Evolutionary conservation across 2,329 filamentous ascomycete species (phyloP).

Genomic region (Cladosporium sp.): DNA sequence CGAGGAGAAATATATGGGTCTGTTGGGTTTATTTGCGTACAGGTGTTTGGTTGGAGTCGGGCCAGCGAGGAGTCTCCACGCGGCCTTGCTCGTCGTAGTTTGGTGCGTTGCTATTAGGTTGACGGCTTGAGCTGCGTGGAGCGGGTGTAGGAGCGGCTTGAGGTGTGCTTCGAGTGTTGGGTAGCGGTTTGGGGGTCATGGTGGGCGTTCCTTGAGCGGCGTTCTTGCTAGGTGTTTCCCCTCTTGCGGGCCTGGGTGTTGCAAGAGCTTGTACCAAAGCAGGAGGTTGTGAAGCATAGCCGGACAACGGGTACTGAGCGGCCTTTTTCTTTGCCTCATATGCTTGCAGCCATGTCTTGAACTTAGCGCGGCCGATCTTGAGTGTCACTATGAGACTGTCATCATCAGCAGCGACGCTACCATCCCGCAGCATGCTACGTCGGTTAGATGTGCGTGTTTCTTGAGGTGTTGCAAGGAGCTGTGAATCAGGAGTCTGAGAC

Average conservation of each 20-base stretch:
- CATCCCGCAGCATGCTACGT: slow-evolving; percentile 67
- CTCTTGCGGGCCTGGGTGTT: slow-evolving; percentile 5
- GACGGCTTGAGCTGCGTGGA: slow-evolving; percentile 16
- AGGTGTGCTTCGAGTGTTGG: slow-evolving; percentile 27
- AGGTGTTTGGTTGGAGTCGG: slow-evolving; percentile 58
- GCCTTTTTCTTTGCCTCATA: slow-evolving; percentile 37
- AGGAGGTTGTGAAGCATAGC: slow-evolving; percentile 36
- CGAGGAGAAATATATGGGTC: not conserved
- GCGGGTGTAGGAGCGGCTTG: slow-evolving; percentile 24
- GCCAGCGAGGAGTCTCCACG: slow-evolving; percentile 64
- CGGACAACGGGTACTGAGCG: slow-evolving; percentile 35
- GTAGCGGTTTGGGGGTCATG: slow-evolving; percentile 30
- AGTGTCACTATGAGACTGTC: slow-evolving; percentile 68
- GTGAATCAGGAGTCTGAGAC: slow-evolving; percentile 84
- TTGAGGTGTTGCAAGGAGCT: slow-evolving; percentile 60
- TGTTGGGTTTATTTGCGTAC: slow-evolving; percentile 53
- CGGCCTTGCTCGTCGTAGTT: slow-evolving; percentile 53
- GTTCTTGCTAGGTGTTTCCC: slow-evolving; percentile 24
- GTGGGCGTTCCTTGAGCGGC: slow-evolving; percentile 29
- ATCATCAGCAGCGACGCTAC: slow-evolving; percentile 76
- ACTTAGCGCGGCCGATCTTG: slow-evolving; percentile 69
- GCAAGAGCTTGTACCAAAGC: slow-evolving; percentile 4
- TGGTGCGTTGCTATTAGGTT: slow-evolving; percentile 18
- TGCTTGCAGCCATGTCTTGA: slow-evolving; percentile 61
- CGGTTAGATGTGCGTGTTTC: slow-evolving; percentile 69